Evolutionary conservation across 495 filamentous ascomycete species (phyloP), one percentile per base, ranked within the genome.

Genomic region (Mycothermus thermophilus): DNA sequence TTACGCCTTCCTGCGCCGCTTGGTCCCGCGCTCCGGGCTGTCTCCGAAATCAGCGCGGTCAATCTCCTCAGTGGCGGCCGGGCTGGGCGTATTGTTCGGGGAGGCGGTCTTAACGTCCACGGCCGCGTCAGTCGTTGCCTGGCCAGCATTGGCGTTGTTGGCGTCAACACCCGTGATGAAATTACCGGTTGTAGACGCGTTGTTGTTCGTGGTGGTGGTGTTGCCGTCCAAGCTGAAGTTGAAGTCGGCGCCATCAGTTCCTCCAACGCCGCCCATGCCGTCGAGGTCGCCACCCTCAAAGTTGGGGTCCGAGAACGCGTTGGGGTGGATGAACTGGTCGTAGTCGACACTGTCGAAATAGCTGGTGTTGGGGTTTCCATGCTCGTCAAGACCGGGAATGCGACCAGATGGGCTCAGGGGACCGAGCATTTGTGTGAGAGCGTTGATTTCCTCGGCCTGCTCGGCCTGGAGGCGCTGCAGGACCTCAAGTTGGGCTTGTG

Each of bases 341-440:
- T 83, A 61, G 43, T 83, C 79, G 27, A 80, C 54, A 22, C 54
- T 53, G 34, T 59, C 59, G 27, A 66, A 69, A 41, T 65, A 69
- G 38, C 35, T 36, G 10, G 43, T 41, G 35, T 50, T 55, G 10
- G 47, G 35, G 19, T 58, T 62, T 17, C 62, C 64, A 10, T 54
- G 43, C 5, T 66, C 61, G 19, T 64, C 63, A 3, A 92, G 52
- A 8, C 83, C 84, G 1, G 84, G 83, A 32, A 94, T 90, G 12
- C 66, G 65, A 9, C 84, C 84, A 4, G 71, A 80, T 0, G 84
- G 85, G 47, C 76, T 83, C 19, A 92, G 62, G 2, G 86, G 84
- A 20, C 79, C 75, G 15, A 94, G 63, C 0, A 81, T 51, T 22
- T 71, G 70, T 33, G 72, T 70, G 16, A 95, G 61, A 35, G 79